Evolutionary conservation across 805 yeast species (phyloP), one percentile per base, ranked within the genome.

Genomic region (Starmerella geochares): DNA sequence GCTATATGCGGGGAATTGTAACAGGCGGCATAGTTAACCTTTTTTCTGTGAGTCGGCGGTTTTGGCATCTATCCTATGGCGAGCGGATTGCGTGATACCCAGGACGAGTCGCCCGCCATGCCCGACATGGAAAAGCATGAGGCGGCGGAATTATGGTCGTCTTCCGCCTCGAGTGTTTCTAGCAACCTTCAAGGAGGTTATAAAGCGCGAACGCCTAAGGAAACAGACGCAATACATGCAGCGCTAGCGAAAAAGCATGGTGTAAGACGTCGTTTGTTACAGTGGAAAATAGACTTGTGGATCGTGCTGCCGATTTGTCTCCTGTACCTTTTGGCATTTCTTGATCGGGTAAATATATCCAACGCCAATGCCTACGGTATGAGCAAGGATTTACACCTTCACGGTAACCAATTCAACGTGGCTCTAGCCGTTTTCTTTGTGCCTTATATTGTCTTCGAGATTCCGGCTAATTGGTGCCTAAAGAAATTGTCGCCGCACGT

Each of bases 301-400:
- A 79, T 84, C 35, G 79, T 83, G 27, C 86, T 88, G 4, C 79
- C 86, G n/a, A 80, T 85, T 57, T 77, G 86, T 60, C 60, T 83
- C 29, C 70, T 85, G 39, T 85, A 85, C 60, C 77, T 85, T 63
- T 71, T 84, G 55, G 80, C 90, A 1, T 84, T 83, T 61, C 67
- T 85, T 60, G 94, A 85, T 63, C 72, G 94, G 64, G 87, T 84
- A 51, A 85, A 85, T 63, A 82, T 85, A 53, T 79, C 88, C 23
- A 84, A 85, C 65, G 94, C 94, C 4, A 78, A 78, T 52, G 75
- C 81, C 49, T 83, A 83, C 60, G 86, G 86, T 13, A 69, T 85
- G 70, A 71, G 71, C 19, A 65, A 59, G 1, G 83, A 78, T 49
- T 65, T 85, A 28, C 58, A 71, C 17, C 67, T 85, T 41, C 62